Evolutionary conservation across 2,329 filamentous ascomycete genomes (phyloP).

Genomic region (Stenocarpella maydis): DNA sequence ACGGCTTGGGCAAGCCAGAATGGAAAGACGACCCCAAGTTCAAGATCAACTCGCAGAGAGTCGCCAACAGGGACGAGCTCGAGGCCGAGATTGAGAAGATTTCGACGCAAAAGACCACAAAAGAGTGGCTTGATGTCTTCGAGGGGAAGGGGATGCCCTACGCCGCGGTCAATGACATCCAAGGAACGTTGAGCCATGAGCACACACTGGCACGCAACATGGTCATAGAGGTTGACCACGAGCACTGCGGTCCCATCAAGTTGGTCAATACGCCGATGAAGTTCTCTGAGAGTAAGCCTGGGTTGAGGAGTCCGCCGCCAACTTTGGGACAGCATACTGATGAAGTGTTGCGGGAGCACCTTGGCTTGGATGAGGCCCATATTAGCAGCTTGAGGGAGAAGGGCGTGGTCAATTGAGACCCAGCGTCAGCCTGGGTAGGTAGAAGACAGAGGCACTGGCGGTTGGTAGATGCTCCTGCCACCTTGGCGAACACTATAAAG

Average conservation of each 20-base stretch:
- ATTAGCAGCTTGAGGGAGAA: slow-evolving; percentile 70
- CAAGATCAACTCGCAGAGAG: slow-evolving; percentile 67
- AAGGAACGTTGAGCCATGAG: slow-evolving; percentile 81
- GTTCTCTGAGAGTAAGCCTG: slow-evolving; percentile 82
- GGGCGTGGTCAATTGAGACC: slow-evolving; percentile 65
- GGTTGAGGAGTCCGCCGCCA: slow-evolving; percentile 80
- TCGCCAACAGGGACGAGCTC: slow-evolving; percentile 77
- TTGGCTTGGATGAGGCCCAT: slow-evolving; percentile 66
- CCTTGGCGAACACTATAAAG: background rate
- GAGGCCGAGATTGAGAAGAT: slow-evolving; percentile 81
- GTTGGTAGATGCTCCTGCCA: background rate
- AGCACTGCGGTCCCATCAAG: slow-evolving; percentile 83
- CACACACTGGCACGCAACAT: slow-evolving; percentile 88
- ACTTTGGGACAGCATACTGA: slow-evolving; percentile 88
- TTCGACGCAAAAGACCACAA: slow-evolving; percentile 79
- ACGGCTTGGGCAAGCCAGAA: slow-evolving; percentile 64
- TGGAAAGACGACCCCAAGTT: slow-evolving; percentile 69
- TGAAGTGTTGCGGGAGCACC: slow-evolving; percentile 72
- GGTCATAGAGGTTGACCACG: slow-evolving; percentile 88
- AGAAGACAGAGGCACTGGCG: background rate
- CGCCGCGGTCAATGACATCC: slow-evolving; percentile 90
- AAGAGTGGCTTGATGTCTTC: slow-evolving; percentile 86
- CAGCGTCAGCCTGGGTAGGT: slow-evolving; percentile 41
- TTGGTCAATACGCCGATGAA: slow-evolving; percentile 95
- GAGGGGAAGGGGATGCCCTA: slow-evolving; percentile 96